These are phyloP conservation scores for Chenopodium suecicum DNA, from an alignment of 148 eudicot species.

Conservation along the genomic window DNA sequence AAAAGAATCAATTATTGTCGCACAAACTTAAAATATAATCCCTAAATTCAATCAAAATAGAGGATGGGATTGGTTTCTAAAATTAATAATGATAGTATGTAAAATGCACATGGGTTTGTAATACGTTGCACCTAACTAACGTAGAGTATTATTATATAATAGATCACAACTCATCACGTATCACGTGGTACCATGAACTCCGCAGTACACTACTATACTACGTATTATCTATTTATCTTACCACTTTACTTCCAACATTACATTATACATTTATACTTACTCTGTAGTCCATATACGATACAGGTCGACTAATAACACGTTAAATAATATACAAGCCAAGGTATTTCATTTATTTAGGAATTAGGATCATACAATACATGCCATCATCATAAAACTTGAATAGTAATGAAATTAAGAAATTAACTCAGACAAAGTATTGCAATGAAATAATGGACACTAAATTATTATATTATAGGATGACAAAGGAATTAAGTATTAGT, in stretches of 20 bases:
- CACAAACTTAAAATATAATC: not conserved
- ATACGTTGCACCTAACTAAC: constrained; percentile 9
- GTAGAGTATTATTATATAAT: not conserved
- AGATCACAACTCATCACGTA: not conserved
- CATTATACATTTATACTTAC: no score
- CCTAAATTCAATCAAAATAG: not conserved
- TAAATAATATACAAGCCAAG: not conserved
- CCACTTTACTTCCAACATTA: not conserved
- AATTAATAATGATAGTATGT: no score
- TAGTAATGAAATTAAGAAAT: no score
- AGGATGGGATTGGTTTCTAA: not conserved
- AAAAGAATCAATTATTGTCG: not conserved
- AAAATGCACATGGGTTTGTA: not conserved
- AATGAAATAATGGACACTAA: no score
- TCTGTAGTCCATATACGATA: no score
- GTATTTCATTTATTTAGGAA: no score
- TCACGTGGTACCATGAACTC: constrained; percentile 1
- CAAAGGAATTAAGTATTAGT: no score
- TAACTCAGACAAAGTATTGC: no score
- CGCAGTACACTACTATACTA: not conserved
- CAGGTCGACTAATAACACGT: not conserved
- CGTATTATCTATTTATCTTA: not conserved
- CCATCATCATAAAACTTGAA: no score
- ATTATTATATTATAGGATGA: no score
- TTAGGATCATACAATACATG: no score